Conservation (phyloP, 495 filamentous ascomycete species). For the Penicillium ochrochloron region DNA sequence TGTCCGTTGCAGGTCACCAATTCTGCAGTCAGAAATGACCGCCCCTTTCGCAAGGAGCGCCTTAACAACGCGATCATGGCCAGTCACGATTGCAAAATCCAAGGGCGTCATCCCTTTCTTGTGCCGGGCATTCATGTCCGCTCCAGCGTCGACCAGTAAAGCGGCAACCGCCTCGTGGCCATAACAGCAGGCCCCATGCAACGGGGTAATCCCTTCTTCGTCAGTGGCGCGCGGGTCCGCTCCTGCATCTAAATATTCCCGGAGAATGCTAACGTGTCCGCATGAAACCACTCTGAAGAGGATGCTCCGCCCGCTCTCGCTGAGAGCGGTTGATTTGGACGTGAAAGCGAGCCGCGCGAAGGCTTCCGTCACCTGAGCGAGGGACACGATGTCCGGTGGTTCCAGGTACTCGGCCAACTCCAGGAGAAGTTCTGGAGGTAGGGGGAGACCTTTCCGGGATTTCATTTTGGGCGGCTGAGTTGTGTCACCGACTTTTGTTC, state of each 20-base stretch:
- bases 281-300: constrained; percentile 6
- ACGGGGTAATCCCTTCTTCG: background rate
- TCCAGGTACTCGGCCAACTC: constrained; percentile 5
- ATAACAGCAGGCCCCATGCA: too few species aligned
- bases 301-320: constrained; percentile 4
- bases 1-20: constrained; percentile 1
- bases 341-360: constrained; percentile 5
- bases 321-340: background rate
- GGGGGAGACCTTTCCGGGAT: background rate
- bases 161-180: too few species aligned
- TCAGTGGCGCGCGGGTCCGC: constrained; percentile 2
- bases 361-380: too few species aligned
- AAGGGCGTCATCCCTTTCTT: constrained; percentile 1
- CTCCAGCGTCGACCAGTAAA: too few species aligned
- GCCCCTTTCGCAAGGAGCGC: constrained; percentile 5
- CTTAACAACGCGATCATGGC: constrained; percentile 9
- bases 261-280: constrained; percentile 9
- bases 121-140: constrained; percentile 7
- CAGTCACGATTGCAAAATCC: constrained; percentile 7
- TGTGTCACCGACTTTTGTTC: too few species aligned
- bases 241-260: constrained; percentile 6
- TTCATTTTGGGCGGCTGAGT: too few species aligned
- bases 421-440: constrained; percentile 7
- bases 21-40: constrained; percentile 6
- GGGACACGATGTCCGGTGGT: background rate